phyloP scores from a whole-genome alignment of 441 rosid genomes.

The Aquilaria agallochum region DNA sequence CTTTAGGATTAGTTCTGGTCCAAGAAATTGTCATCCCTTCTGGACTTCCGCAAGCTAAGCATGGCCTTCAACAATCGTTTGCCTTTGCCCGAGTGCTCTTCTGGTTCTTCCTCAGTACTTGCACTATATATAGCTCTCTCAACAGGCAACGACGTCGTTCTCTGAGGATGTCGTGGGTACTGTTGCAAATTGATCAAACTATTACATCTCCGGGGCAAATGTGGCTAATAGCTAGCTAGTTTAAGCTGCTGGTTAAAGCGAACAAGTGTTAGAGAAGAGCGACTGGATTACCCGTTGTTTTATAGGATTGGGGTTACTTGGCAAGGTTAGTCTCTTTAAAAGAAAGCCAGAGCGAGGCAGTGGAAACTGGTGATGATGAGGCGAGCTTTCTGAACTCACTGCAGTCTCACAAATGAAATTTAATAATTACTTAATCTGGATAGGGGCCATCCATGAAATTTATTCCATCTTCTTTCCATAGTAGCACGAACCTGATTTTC shows the following conservation, averaged over 20 bases:
- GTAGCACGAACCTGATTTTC: conserved; percentile 27
- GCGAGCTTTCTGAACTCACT: conserved; percentile 56
- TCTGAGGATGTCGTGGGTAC: conserved; percentile 46
- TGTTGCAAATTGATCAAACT: conserved; percentile 16
- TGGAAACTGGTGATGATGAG: conserved; percentile 36
- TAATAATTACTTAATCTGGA: neutral
- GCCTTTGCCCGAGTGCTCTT: conserved; percentile 48
- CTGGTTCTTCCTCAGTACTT: conserved; percentile 21
- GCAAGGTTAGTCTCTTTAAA: conserved; percentile 56
- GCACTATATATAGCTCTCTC: conserved; percentile 7
- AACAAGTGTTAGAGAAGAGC: neutral
- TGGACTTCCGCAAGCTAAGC: conserved; percentile 66
- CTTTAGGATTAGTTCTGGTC: conserved; percentile 24
- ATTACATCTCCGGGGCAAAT: neutral
- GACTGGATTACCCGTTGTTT: conserved; percentile 31
- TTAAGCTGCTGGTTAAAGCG: no score
- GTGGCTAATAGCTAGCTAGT: neutral
- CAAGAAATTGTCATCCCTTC: conserved; percentile 37
- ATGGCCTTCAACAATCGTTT: conserved; percentile 58
- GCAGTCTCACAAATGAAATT: conserved; percentile 6
- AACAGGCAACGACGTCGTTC: conserved; percentile 44
- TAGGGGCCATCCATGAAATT: no score
- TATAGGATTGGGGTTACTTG: conserved; percentile 23
- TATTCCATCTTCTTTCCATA: no score
- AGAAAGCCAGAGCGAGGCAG: conserved; percentile 46